Conservation (phyloP, 352 stramenopile genomes). For the Phytophthora boehmeriae region DNA sequence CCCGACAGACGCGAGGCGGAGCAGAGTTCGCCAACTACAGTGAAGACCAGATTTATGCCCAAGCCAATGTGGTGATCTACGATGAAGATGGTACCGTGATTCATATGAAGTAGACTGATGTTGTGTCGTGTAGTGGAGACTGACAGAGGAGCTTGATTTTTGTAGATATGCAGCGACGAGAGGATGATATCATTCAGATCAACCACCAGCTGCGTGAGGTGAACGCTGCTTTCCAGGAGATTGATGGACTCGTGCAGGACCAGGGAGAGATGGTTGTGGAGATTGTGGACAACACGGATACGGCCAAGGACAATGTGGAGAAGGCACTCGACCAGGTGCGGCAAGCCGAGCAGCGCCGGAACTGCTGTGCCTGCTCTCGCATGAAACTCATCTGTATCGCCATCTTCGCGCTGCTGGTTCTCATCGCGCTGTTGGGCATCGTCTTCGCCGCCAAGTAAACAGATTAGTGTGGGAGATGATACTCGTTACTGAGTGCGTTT, state of each 20-base stretch:
- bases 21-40: slow-evolving; percentile 81
- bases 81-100: slow-evolving; percentile 79
- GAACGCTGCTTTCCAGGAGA: slow-evolving; percentile 86
- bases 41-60: slow-evolving; percentile 88
- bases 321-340: slow-evolving; percentile 73
- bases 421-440: slow-evolving; percentile 64
- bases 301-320: slow-evolving; percentile 75
- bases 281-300: slow-evolving; percentile 83
- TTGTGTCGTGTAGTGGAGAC: neutral
- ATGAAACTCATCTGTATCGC: slow-evolving; percentile 76
- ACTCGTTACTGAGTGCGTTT: slow-evolving; percentile 3
- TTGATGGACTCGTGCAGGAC: slow-evolving; percentile 84
- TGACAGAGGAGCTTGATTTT: slow-evolving; percentile 1
- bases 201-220: slow-evolving; percentile 88
- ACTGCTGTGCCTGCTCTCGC: slow-evolving; percentile 73
- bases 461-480: neutral
- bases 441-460: slow-evolving; percentile 43
- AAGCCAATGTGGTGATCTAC: slow-evolving; percentile 85
- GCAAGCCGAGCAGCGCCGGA: slow-evolving; percentile 67
- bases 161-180: slow-evolving; percentile 73
- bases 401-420: slow-evolving; percentile 55
- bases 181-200: slow-evolving; percentile 90
- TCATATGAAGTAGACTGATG: neutral
- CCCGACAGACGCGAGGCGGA: slow-evolving; percentile 21
- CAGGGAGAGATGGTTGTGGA: slow-evolving; percentile 84